Evolutionary conservation across 495 filamentous ascomycete species (phyloP).

Genomic region (Delitschia confertaspora): DNA sequence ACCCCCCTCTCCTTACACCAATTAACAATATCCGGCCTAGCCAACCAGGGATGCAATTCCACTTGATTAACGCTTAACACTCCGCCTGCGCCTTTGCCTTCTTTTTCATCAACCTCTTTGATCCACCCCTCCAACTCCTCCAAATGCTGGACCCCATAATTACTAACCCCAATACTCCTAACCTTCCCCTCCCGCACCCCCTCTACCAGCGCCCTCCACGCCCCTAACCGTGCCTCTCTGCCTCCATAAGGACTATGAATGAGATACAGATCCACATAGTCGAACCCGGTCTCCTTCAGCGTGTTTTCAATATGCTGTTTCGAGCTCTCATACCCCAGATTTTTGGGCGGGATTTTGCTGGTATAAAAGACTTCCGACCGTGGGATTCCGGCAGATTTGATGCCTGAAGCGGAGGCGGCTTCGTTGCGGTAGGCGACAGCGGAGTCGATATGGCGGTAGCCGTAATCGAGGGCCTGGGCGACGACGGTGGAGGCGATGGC

Average conservation of each 20-base stretch:
- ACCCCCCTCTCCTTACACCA: slow-evolving; percentile 65
- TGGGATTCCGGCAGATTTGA: slow-evolving; percentile 48
- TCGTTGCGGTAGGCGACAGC: slow-evolving; percentile 67
- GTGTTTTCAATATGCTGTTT: slow-evolving; percentile 44
- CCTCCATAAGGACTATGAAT: slow-evolving; percentile 54
- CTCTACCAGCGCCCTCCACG: slow-evolving; percentile 58
- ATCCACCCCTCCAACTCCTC: slow-evolving; percentile 70
- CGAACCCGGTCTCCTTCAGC: slow-evolving; percentile 44
- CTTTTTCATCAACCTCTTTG: slow-evolving; percentile 50
- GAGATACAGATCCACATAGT: slow-evolving; percentile 58
- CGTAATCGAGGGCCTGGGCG: slow-evolving; percentile 54
- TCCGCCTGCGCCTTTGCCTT: slow-evolving; percentile 59
- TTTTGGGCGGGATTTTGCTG: slow-evolving; percentile 50
- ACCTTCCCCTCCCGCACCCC: slow-evolving; percentile 56
- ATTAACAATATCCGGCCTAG: slow-evolving; percentile 61
- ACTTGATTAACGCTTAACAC: slow-evolving; percentile 76
- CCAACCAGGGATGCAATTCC: slow-evolving; percentile 87
- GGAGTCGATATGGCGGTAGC: slow-evolving; percentile 74
- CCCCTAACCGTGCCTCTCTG: slow-evolving; percentile 45
- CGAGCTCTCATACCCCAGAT: slow-evolving; percentile 43
- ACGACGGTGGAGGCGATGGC: slow-evolving; percentile 48
- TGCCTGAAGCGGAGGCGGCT: slow-evolving; percentile 52
- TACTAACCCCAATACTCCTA: slow-evolving; percentile 55
- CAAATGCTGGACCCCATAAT: slow-evolving; percentile 61
- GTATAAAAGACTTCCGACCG: slow-evolving; percentile 65